Evolutionary conservation across 2,329 filamentous ascomycete genomes (phyloP), one percentile per base, ranked within the genome.

Genomic region (Fusarium agapanthi): DNA sequence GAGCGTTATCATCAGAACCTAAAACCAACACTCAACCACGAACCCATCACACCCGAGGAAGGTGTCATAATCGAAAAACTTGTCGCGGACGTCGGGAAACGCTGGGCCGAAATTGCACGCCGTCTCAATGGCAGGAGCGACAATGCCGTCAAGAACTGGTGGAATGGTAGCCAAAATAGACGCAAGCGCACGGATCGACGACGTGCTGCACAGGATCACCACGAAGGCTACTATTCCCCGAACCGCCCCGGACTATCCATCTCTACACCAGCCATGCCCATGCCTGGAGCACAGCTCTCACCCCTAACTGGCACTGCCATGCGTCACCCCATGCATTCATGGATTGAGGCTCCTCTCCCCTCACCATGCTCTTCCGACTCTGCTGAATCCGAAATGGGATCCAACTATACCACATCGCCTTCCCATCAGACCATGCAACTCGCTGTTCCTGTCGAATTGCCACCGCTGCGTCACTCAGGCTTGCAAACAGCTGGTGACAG

Each of bases 131-230:
- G 94, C 73, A 92, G 95, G 78, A 97, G 95, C 81, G 95, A 98
- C 85, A 98, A 98, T 79, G 93, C 94, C 34, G 94, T 98, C 72
- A 98, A 98, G 89, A 98, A 98, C 82, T 98, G 95, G 94, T 97
- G 93, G 93, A 97, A 97, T 80, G 95, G 95, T 55, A 93, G 92
- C 80, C 93, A 95, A 88, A 97, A 97, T 84, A 90, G 95, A 78
- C 88, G 92, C 77, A 88, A 86, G 78, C 85, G 90, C 73, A 81
- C 85, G 58, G 80, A 84, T 70, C 81, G 84, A 41, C 80, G 80
- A 72, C 84, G 80, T 72, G 77, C 77, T 32, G 66, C 68, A 6
- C 71, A 76, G 32, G 41, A 67, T 58, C 72, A 75, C 51, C 72
- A 75, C 56, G 73, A 76, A 44, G 67, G 68, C 60, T 75, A 76